These are phyloP conservation scores for Apium graveolens DNA, from an alignment of 129 eudicot species.

Conservation along the genomic window DNA sequence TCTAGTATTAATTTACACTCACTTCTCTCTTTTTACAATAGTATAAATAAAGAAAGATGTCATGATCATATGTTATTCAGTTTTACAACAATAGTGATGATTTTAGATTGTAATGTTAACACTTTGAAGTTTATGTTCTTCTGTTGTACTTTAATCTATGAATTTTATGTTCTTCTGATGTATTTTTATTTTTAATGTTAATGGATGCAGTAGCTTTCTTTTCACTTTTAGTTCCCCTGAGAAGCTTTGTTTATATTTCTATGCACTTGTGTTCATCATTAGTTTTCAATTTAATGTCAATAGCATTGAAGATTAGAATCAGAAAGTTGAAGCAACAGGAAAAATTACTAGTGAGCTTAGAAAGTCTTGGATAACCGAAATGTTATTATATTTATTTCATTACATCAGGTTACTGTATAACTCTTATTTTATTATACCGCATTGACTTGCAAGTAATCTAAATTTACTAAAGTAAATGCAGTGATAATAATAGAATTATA, in stretches of 20 bases:
- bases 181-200: neutral
- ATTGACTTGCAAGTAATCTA: neutral
- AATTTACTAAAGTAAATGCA: neutral
- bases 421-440: neutral
- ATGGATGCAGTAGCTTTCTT: neutral
- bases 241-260: neutral
- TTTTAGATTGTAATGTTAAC: too few relatives aligned
- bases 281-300: neutral
- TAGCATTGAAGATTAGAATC: neutral
- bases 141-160: too few relatives aligned
- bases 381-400: neutral
- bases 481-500: neutral
- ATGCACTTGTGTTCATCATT: neutral
- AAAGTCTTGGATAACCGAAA: neutral
- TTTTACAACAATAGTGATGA: too few relatives aligned
- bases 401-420: neutral
- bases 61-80: too few relatives aligned
- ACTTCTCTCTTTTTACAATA: too few relatives aligned
- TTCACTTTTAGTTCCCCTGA: neutral
- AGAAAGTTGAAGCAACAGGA: neutral
- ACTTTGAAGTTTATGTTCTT: too few relatives aligned
- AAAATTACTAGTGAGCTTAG: neutral
- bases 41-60: too few relatives aligned
- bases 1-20: too few relatives aligned
- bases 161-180: neutral